Evolutionary conservation across 2,329 filamentous ascomycete species (phyloP).

Genomic region (Rhinocladiella similis): DNA sequence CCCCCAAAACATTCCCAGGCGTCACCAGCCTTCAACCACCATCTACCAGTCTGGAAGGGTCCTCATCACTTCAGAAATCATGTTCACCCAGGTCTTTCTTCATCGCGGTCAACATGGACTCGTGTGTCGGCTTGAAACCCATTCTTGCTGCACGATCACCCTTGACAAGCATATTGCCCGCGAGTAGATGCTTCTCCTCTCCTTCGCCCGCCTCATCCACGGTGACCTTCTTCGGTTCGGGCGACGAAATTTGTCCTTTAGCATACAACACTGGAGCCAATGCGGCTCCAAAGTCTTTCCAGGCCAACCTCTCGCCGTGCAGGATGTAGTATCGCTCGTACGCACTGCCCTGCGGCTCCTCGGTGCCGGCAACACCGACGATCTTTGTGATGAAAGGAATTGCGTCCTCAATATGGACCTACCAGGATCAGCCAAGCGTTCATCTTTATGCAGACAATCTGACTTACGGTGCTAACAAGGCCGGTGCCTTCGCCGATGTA

Average conservation of each 20-base stretch:
- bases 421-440: neutral
- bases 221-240: constrained; percentile 15
- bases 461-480: constrained; percentile 9
- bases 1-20: too few species aligned
- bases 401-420: constrained; percentile 14
- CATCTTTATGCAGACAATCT: neutral
- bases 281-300: constrained; percentile 13
- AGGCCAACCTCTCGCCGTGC: constrained; percentile 16
- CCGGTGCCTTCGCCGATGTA: constrained; percentile 20
- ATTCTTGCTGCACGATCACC: constrained; percentile 16
- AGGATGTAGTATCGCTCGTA: constrained; percentile 20
- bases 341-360: constrained; percentile 14
- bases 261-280: constrained; percentile 14
- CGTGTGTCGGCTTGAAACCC: constrained; percentile 16
- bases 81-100: constrained; percentile 12
- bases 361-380: constrained; percentile 16
- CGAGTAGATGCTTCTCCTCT: constrained; percentile 9
- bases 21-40: too few species aligned
- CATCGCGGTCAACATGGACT: constrained; percentile 9
- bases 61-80: neutral
- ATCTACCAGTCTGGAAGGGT: neutral
- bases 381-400: constrained; percentile 19
- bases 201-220: constrained; percentile 10
- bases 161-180: constrained; percentile 17
- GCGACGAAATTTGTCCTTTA: constrained; percentile 10